Evolutionary conservation across 345 rosid species (phyloP).

Genomic region (Zanthoxylum bungeanum): DNA sequence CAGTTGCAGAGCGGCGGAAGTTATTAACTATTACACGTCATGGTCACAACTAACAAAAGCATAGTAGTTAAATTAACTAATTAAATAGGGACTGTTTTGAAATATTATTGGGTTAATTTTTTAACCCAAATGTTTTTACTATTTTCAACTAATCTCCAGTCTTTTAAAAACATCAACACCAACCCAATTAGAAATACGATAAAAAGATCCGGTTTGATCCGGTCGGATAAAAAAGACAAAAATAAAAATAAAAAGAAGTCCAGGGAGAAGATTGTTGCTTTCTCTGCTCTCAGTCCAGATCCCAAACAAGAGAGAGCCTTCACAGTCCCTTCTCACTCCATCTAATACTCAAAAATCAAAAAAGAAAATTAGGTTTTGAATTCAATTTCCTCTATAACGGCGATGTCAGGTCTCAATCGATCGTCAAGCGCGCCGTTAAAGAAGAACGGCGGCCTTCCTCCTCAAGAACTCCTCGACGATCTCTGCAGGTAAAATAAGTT

Average conservation of each 20-base stretch:
- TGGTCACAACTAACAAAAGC: too few relatives aligned
- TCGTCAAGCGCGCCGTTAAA: slow-evolving; percentile 67
- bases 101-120: too few relatives aligned
- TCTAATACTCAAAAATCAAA: not conserved
- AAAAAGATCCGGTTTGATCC: not conserved
- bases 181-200: too few relatives aligned
- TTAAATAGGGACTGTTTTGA: too few relatives aligned
- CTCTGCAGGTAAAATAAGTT: slow-evolving; percentile 76
- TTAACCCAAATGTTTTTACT: too few relatives aligned
- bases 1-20: not conserved
- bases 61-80: too few relatives aligned
- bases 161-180: too few relatives aligned
- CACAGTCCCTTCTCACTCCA: slow-evolving; percentile 13
- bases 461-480: slow-evolving; percentile 97
- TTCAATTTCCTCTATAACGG: slow-evolving; percentile 4
- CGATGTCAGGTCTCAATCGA: slow-evolving; percentile 70
- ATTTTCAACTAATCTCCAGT: too few relatives aligned
- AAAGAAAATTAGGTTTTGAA: not conserved
- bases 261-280: not conserved
- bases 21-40: too few relatives aligned
- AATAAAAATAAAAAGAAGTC: not conserved
- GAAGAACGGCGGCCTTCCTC: slow-evolving; percentile 92
- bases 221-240: not conserved
- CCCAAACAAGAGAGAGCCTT: slow-evolving; percentile 11
- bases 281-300: slow-evolving; percentile 16